These are phyloP conservation scores for Eruca vesicaria DNA, from an alignment of 441 rosid genomes.

Conservation along the genomic window DNA sequence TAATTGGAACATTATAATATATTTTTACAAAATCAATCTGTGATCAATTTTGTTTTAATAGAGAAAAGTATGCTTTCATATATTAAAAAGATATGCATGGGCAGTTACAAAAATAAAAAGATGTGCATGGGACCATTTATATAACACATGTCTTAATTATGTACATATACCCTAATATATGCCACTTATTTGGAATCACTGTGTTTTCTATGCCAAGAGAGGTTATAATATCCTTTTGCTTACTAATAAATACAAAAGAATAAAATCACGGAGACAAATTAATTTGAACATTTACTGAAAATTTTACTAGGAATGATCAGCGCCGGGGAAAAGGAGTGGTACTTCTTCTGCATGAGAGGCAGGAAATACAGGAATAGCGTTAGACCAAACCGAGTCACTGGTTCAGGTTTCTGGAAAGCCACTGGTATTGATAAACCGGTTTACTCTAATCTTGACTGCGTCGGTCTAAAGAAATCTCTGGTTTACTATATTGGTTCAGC, in stretches of 20 bases:
- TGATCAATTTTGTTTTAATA: background rate
- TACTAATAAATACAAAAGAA: background rate
- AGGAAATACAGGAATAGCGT: constrained; percentile 85
- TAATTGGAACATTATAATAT: background rate
- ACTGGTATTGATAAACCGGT: constrained; percentile 94
- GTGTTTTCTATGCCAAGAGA: too few relatives aligned
- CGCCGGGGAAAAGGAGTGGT: constrained; percentile 62
- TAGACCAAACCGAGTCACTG: constrained; percentile 90
- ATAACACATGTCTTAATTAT: too few relatives aligned
- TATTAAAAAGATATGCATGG: background rate
- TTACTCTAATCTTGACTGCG: constrained; percentile 40
- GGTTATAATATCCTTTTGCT: background rate
- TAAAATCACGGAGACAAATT: background rate
- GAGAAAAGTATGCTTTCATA: background rate
- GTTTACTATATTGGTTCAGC: constrained; percentile 89
- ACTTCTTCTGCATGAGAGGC: constrained; percentile 90
- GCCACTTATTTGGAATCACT: background rate
- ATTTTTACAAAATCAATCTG: background rate
- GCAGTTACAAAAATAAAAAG: background rate
- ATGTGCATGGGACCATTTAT: too few relatives aligned
- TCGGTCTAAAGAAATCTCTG: constrained; percentile 82
- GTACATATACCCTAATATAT: background rate
- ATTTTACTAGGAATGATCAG: constrained; percentile 24
- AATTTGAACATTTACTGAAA: background rate
- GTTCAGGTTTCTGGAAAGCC: constrained; percentile 97